Percentiles rank a stretch among this genome's conserved stretches.
Conservation (phyloP, 2,329 filamentous ascomycete genomes). For the Catunica adiposa region DNA sequence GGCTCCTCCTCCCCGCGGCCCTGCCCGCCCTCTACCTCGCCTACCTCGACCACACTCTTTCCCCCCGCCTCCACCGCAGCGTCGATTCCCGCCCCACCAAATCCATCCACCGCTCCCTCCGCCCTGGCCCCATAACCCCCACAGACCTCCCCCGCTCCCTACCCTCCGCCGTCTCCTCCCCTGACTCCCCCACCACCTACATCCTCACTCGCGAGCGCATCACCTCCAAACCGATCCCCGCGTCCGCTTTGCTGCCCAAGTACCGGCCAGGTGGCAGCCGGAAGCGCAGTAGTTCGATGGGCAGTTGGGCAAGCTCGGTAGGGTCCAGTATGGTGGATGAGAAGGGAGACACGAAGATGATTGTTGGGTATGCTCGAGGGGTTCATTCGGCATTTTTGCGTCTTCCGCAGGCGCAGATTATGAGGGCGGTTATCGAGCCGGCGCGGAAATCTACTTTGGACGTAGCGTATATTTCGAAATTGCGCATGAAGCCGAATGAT, state of each 20-base stretch:
- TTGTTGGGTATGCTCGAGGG: conserved; percentile 19
- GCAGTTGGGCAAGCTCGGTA: background rate
- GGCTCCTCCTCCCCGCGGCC: conserved; percentile 8
- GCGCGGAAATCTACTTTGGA: conserved; percentile 18
- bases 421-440: conserved; percentile 18
- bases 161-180: conserved; percentile 16
- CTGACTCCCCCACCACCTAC: conserved; percentile 16
- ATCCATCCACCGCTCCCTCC: conserved; percentile 16
- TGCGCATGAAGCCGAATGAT: conserved; percentile 19
- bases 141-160: conserved; percentile 14
- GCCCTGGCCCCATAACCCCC: conserved; percentile 14
- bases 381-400: conserved; percentile 21
- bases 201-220: conserved; percentile 20
- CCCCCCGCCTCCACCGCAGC: conserved; percentile 1
- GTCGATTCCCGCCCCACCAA: conserved; percentile 3
- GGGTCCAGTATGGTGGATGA: background rate
- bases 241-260: background rate
- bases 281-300: background rate
- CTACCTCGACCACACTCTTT: conserved; percentile 9
- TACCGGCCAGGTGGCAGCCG: background rate
- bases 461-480: conserved; percentile 16
- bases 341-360: conserved; percentile 15
- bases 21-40: conserved; percentile 10
- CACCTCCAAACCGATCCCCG: conserved; percentile 17
- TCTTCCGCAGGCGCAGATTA: conserved; percentile 21